Base-by-base conservation (phyloP, 1,284 basidiomycete genomes). In the Heimioporus retisporus region DNA sequence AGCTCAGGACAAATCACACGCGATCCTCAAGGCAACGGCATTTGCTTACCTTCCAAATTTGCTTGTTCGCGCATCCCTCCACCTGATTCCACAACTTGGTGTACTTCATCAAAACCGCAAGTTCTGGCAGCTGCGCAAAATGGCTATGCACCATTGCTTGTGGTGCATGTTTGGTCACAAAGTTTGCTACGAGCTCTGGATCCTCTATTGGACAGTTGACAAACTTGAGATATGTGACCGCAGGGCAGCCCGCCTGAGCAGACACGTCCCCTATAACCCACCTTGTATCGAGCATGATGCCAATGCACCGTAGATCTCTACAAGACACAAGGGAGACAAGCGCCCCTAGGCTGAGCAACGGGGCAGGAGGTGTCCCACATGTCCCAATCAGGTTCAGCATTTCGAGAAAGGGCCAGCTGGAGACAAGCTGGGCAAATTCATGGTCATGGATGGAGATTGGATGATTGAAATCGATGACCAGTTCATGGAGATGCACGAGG, bases 401-500 rank as follows among this genome's bases (percentile, higher is more conserved):
- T 31, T 55, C 18, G 18, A 60, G 58, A 50, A 5, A 25, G 3
- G 63, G 63, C 63, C 63, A 64, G 31, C 55, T 60, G 15, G 31
- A 31, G 31, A 64, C 35, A 19, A 64, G 28, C 18, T 42, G 2
- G 1, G 50, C 57, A 59, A 64, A 64, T 18, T 64, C 62, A n/a
- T 35, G 58, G 23, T 64, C 58, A 13, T 50, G 31, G 31, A 64
- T 60, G 16, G 18, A 15, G 23, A 64, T 28, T 5, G 31, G 51
- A 44, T 43, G 23, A 19, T 60, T 42, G 6, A 69, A 16, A n/a
- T 56, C 1, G 23, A 64, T 51, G 1, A 57, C 44, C 35, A 67
- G 59, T 21, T 21, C 28, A 13, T 31, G 55, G 14, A 69, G 67
- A 51, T 69, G 48, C 8, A 42, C 51, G n/a, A 65, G 58, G 28